Evolutionary conservation across 1,284 basidiomycete species (phyloP).

Genomic region (Afroboletus lepidellus): DNA sequence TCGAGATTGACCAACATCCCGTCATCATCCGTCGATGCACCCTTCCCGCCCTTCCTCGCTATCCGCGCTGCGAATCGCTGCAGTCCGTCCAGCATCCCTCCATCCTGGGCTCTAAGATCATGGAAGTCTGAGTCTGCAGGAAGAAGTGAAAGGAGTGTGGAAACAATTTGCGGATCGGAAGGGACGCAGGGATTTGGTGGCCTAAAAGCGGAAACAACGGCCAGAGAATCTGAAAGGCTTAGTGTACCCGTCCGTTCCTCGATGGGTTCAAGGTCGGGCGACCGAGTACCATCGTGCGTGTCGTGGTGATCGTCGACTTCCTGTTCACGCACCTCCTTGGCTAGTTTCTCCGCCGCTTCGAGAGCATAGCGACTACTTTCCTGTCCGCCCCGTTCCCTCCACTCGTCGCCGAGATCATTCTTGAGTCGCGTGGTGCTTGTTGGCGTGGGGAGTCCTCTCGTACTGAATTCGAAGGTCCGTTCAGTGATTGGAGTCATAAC

Average conservation of each 20-base stretch:
- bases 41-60: constrained; percentile 43
- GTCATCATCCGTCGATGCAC: constrained; percentile 40
- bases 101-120: constrained; percentile 56
- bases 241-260: constrained; percentile 61
- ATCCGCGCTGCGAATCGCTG: constrained; percentile 63
- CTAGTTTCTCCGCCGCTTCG: constrained; percentile 51
- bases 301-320: constrained; percentile 21
- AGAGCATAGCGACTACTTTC: constrained; percentile 47
- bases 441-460: constrained; percentile 40
- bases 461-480: constrained; percentile 82
- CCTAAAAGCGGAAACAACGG: constrained; percentile 58
- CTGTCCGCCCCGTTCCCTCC: constrained; percentile 20
- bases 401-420: constrained; percentile 29
- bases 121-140: constrained; percentile 65
- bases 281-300: constrained; percentile 31
- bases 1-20: constrained; percentile 52
- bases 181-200: constrained; percentile 90
- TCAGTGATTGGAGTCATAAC: constrained; percentile 96
- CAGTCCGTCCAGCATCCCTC: constrained; percentile 63
- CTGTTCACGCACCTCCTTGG: constrained; percentile 48
- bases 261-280: constrained; percentile 25
- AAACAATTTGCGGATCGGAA: constrained; percentile 67
- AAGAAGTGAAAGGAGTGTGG: constrained; percentile 66
- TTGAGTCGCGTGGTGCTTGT: constrained; percentile 22
- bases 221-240: constrained; percentile 63